phyloP scores from a whole-genome alignment of 148 eudicot genomes.

The Rhododendron vialii region DNA sequence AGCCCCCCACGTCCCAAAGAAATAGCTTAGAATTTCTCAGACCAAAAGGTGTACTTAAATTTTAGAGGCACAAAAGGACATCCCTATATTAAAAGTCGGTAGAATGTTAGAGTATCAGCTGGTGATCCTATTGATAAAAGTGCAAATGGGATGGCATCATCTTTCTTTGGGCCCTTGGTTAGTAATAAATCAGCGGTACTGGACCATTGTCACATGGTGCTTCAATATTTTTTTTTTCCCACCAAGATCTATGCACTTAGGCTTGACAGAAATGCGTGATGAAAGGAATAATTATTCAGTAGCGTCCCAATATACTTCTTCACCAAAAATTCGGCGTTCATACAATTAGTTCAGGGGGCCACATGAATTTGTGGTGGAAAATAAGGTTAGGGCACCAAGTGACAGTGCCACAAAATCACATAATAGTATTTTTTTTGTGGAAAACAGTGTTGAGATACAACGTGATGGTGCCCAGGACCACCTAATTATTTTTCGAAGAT shows the following conservation, averaged over 20 bases:
- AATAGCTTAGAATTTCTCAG: neutral
- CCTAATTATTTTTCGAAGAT: too few species aligned
- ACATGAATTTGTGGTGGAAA: neutral
- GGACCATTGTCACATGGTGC: neutral
- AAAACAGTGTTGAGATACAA: too few species aligned
- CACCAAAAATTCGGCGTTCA: too few species aligned
- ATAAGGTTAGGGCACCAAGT: neutral
- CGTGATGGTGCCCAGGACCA: too few species aligned
- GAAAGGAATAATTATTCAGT: too few species aligned
- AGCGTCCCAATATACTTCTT: too few species aligned
- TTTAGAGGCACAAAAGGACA: neutral
- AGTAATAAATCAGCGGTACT: too few species aligned
- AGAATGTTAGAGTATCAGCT: conserved; percentile 13
- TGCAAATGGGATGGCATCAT: neutral
- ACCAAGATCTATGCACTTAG: too few species aligned
- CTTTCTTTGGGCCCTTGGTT: neutral
- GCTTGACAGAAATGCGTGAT: too few species aligned
- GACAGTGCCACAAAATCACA: neutral
- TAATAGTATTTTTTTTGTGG: too few species aligned
- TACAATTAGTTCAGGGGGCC: neutral
- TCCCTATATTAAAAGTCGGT: conserved; percentile 1
- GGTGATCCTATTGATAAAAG: conserved; percentile 9
- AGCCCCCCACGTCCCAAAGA: too few species aligned
- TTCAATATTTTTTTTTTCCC: too few species aligned
- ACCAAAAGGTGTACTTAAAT: neutral